Conservation (phyloP, 257 asterid species). For the Scutellaria barbata region DNA sequence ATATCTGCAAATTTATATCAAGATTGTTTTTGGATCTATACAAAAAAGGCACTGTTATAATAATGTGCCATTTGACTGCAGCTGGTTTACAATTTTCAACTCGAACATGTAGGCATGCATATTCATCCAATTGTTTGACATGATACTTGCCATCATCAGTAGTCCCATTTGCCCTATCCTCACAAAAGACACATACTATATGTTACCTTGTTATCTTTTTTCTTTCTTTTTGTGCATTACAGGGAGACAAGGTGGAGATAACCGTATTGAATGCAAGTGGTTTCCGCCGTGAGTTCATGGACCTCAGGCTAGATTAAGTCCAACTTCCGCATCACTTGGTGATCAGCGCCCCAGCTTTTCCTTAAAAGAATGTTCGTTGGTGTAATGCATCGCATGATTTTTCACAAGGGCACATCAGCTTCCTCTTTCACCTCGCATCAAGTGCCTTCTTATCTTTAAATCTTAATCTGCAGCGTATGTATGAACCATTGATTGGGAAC, state of each 20-base stretch:
- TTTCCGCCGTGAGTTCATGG: slow-evolving; percentile 64
- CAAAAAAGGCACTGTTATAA: not conserved
- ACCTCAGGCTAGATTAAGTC: slow-evolving; percentile 68
- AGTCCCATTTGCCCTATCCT: not conserved
- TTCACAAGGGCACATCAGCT: slow-evolving; percentile 6
- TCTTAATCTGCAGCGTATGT: slow-evolving; percentile 18
- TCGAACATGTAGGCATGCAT: not conserved
- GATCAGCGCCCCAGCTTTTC: slow-evolving; percentile 9
- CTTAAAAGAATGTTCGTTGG: slow-evolving; percentile 9
- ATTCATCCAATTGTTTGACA: not conserved
- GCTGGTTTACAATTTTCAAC: not conserved
- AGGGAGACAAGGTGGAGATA: slow-evolving; percentile 89
- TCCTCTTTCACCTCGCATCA: slow-evolving; percentile 9
- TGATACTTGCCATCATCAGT: not conserved
- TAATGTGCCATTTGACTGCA: not conserved
- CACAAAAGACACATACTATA: not conserved
- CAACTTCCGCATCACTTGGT: slow-evolving; percentile 16
- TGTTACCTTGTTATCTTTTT: not conserved
- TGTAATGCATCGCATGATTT: not conserved
- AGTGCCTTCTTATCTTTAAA: slow-evolving; percentile 2
- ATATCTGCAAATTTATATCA: not conserved
- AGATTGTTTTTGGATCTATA: not conserved
- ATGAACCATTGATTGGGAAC: not conserved
- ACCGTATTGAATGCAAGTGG: slow-evolving; percentile 64
- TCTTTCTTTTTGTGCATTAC: slow-evolving; percentile 14